Conservation (phyloP, 768 basidiomycete genomes). For the Trametes coccinea region DNA sequence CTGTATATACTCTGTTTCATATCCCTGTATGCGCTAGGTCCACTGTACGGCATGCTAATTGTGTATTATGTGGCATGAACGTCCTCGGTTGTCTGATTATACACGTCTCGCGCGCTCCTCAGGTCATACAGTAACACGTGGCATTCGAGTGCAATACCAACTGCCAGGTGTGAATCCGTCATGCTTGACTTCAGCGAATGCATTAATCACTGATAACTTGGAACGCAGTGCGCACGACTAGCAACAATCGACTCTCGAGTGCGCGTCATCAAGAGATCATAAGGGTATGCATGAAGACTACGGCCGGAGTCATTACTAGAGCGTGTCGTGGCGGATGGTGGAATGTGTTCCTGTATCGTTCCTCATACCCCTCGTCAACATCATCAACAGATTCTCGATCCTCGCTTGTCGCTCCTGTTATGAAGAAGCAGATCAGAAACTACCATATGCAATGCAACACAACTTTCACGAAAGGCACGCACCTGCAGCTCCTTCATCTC, state of each 20-base stretch:
- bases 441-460: no score
- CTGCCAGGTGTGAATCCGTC: no score
- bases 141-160: no score
- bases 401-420: slow-evolving; percentile 63
- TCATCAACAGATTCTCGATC: slow-evolving; percentile 70
- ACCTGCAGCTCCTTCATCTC: slow-evolving; percentile 87
- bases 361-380: slow-evolving; percentile 67
- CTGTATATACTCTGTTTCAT: not conserved
- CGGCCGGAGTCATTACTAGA: slow-evolving; percentile 7
- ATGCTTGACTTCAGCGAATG: no score
- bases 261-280: no score
- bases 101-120: no score
- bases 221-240: no score
- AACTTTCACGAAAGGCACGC: slow-evolving; percentile 19
- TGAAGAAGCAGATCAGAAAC: not conserved
- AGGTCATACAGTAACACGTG: no score
- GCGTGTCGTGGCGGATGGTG: slow-evolving; percentile 26
- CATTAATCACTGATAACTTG: no score
- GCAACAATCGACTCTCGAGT: no score
- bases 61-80: not conserved
- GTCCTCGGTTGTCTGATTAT: no score
- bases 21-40: not conserved
- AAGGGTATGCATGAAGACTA: not conserved
- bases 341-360: slow-evolving; percentile 33
- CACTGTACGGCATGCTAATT: not conserved